These are phyloP conservation scores for Russula ochroleuca DNA, from an alignment of 768 basidiomycete species.

Conservation along the genomic window DNA sequence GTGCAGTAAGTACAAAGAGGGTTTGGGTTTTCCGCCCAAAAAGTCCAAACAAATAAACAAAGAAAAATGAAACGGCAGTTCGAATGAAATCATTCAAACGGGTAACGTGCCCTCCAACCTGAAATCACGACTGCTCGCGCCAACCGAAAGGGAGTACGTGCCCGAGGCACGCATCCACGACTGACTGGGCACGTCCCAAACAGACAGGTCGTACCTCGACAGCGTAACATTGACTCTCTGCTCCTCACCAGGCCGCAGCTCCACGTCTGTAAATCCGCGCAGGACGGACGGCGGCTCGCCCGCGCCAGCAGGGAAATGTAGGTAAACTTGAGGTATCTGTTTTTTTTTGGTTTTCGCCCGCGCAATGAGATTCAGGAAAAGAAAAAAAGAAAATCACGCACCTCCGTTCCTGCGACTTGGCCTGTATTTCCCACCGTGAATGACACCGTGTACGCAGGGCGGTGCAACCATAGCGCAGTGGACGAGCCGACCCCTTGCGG, in stretches of 20 bases:
- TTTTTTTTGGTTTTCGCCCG: not conserved
- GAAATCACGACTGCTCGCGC: slow-evolving; percentile 28
- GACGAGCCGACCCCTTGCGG: slow-evolving; percentile 55
- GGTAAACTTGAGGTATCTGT: slow-evolving; percentile 73
- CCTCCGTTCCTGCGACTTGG: slow-evolving; percentile 57
- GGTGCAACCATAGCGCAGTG: slow-evolving; percentile 65
- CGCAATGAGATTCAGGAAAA: not conserved
- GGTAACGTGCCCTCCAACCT: slow-evolving; percentile 16
- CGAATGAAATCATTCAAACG: no score
- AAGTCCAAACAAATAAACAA: no score
- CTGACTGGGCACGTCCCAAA: slow-evolving; percentile 38
- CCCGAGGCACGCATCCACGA: slow-evolving; percentile 36
- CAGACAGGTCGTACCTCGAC: slow-evolving; percentile 28
- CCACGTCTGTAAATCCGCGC: slow-evolving; percentile 31
- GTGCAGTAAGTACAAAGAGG: no score
- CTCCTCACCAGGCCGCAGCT: slow-evolving; percentile 27
- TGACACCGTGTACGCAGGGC: slow-evolving; percentile 55
- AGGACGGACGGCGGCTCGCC: slow-evolving; percentile 69
- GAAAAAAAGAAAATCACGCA: slow-evolving; percentile 27
- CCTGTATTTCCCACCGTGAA: slow-evolving; percentile 70
- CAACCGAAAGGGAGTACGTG: slow-evolving; percentile 33
- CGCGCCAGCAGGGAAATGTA: slow-evolving; percentile 59
- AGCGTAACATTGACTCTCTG: slow-evolving; percentile 27
- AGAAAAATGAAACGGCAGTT: no score
- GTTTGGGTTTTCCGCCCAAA: no score